Evolutionary conservation across 768 basidiomycete genomes (phyloP).

Genomic region (Auricularia heimuer): DNA sequence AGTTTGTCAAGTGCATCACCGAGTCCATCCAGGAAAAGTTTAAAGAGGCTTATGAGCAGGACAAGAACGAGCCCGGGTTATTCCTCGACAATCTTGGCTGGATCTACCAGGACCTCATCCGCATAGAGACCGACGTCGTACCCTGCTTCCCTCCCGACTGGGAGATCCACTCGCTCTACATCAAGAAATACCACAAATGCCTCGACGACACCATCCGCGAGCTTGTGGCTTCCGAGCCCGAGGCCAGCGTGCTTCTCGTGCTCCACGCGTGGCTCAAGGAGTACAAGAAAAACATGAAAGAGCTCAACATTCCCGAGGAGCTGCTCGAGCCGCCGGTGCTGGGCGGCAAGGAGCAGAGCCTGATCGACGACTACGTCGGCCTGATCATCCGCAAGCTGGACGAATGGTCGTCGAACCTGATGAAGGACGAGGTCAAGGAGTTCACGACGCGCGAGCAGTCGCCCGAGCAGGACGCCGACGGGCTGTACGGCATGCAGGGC

Average conservation of each 20-base stretch:
- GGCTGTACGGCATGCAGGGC: constrained; percentile 83
- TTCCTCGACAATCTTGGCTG: constrained; percentile 77
- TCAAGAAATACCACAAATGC: constrained; percentile 85
- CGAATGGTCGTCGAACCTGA: constrained; percentile 92
- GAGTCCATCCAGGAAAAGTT: constrained; percentile 69
- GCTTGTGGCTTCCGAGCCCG: constrained; percentile 64
- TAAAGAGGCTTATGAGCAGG: constrained; percentile 51
- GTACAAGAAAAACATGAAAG: constrained; percentile 91
- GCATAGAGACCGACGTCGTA: constrained; percentile 83
- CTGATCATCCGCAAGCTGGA: constrained; percentile 92
- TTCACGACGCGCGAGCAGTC: constrained; percentile 77
- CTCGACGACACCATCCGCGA: constrained; percentile 64
- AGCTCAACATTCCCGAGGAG: constrained; percentile 73
- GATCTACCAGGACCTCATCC: constrained; percentile 91
- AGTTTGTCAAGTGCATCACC: constrained; percentile 70
- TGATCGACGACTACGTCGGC: constrained; percentile 92
- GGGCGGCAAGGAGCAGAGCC: constrained; percentile 84
- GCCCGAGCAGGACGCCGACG: constrained; percentile 83
- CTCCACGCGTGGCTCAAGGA: constrained; percentile 94
- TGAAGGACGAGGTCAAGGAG: constrained; percentile 80
- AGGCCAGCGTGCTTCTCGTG: constrained; percentile 77
- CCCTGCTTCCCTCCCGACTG: constrained; percentile 89
- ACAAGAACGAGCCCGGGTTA: constrained; percentile 51
- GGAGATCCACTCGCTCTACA: constrained; percentile 73
- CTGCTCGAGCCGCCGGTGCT: constrained; percentile 83